Conservation (phyloP, 495 filamentous ascomycete species). For the Penicillium taxi region DNA sequence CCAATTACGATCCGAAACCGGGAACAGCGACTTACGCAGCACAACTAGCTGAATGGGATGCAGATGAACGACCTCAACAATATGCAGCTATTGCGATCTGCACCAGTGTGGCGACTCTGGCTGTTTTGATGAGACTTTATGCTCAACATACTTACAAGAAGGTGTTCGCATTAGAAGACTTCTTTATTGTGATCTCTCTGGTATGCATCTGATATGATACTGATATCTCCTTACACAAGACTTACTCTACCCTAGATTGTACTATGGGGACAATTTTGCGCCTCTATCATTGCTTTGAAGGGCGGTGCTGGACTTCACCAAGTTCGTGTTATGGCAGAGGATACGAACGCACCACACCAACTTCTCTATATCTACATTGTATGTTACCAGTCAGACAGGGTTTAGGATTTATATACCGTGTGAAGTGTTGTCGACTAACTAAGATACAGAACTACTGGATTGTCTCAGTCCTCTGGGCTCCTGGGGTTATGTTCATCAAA, state of each 20-base stretch:
- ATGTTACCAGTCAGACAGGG: no score
- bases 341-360: background rate
- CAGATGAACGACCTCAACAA: background rate
- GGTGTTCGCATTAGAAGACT: constrained; percentile 1
- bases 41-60: constrained; percentile 1
- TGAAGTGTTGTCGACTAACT: no score
- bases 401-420: background rate
- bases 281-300: background rate
- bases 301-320: constrained; percentile 3
- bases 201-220: background rate
- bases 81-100: constrained; percentile 1
- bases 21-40: background rate
- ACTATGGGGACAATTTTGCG: background rate
- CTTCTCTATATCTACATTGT: constrained; percentile 3
- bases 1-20: constrained; percentile 1
- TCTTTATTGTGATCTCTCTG: constrained; percentile 1
- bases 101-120: background rate
- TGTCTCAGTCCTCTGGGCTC: constrained; percentile 2
- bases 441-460: constrained; percentile 5
- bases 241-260: background rate
- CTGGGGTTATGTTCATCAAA: constrained; percentile 2
- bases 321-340: constrained; percentile 1
- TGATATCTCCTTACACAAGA: background rate
- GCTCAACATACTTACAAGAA: background rate
- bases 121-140: constrained; percentile 1